A percentile compares a stretch with the other conserved stretches of the same genome.
These are phyloP conservation scores for Trypanosomatidae sp. DNA, from an alignment of 208 protist genomes.

Conservation along the genomic window DNA sequence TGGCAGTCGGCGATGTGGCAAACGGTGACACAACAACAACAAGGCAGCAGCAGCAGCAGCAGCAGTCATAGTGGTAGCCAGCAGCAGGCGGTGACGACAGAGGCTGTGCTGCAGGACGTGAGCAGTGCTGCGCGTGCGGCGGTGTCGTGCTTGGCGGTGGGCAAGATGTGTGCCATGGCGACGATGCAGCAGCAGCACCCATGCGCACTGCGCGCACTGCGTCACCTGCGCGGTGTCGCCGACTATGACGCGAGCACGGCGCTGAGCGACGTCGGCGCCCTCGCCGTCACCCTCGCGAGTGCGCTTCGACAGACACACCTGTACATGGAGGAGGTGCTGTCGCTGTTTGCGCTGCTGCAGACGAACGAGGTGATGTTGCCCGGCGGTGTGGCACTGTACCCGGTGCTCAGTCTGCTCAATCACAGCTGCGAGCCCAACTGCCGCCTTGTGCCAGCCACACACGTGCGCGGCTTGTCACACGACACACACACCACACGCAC, in stretches of 20 bases:
- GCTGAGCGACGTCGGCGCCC: conserved; percentile 52
- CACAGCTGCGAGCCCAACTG: conserved; percentile 86
- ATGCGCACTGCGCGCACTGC: conserved; percentile 32
- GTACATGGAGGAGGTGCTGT: conserved; percentile 79
- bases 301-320: conserved; percentile 59
- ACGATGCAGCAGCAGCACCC: conserved; percentile 65
- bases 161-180: conserved; percentile 67
- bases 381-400: conserved; percentile 40
- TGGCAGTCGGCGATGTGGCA: conserved; percentile 46
- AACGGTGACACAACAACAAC: neutral
- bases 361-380: conserved; percentile 71
- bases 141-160: conserved; percentile 53
- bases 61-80: neutral
- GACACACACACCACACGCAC: neutral
- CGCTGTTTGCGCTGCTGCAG: conserved; percentile 72
- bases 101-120: conserved; percentile 1
- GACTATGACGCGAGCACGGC: conserved; percentile 69
- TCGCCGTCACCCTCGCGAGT: conserved; percentile 42
- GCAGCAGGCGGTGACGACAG: neutral
- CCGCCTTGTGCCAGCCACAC: conserved; percentile 20
- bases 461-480: neutral
- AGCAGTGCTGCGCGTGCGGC: conserved; percentile 35
- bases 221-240: conserved; percentile 34
- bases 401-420: conserved; percentile 58
- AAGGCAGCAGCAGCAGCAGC: too few species aligned